Evolutionary conservation across 306 rosid genomes (phyloP).

Genomic region (Malus sylvestris): DNA sequence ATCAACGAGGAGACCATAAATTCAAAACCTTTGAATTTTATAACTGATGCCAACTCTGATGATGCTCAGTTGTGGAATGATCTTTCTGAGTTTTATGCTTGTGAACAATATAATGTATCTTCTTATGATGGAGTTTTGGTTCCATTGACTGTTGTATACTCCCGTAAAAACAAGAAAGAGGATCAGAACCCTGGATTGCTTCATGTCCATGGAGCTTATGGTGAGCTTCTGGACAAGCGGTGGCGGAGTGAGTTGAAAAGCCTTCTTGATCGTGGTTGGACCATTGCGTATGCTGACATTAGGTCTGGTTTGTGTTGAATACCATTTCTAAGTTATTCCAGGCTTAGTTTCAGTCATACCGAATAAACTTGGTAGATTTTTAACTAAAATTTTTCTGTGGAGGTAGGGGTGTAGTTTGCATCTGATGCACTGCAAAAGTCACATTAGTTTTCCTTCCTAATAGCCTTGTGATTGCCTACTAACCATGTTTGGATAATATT

Average conservation of each 20-base stretch:
- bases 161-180: constrained; percentile 44
- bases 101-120: constrained; percentile 60
- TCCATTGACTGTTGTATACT: constrained; percentile 75
- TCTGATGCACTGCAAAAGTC: background rate
- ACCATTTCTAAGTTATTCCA: background rate
- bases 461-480: background rate
- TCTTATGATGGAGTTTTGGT: constrained; percentile 63
- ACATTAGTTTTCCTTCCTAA: background rate
- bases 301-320: constrained; percentile 48
- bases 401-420: background rate
- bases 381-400: too few relatives aligned
- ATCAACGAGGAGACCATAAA: constrained; percentile 24
- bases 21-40: constrained; percentile 25
- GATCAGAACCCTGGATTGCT: constrained; percentile 71
- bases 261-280: constrained; percentile 95
- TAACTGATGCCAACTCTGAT: constrained; percentile 31
- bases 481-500: constrained; percentile 22
- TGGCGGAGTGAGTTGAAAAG: constrained; percentile 87
- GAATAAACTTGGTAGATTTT: background rate
- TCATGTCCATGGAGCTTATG: constrained; percentile 87
- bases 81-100: constrained; percentile 80
- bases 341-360: background rate
- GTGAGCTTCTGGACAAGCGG: constrained; percentile 83
- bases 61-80: constrained; percentile 71
- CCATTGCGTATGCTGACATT: constrained; percentile 85